Conservation (phyloP, 1,284 basidiomycete species). For the Tausonia pullulans region DNA sequence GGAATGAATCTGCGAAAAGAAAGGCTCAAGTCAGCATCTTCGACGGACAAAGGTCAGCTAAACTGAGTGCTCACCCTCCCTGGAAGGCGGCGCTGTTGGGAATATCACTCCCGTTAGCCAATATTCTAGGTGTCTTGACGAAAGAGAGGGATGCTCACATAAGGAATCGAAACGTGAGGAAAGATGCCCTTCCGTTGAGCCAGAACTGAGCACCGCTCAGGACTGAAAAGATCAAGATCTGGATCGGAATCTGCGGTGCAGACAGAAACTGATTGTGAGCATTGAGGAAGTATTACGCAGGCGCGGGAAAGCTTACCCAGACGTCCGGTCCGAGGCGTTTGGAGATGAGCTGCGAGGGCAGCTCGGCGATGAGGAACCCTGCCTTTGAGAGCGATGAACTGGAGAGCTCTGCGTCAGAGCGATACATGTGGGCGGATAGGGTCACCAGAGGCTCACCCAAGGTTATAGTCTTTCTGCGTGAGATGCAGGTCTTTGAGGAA, state of each 20-base stretch:
- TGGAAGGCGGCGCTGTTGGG: no score
- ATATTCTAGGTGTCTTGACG: not conserved
- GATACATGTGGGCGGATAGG: not conserved
- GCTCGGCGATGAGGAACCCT: conserved; percentile 43
- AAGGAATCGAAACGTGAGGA: conserved; percentile 29
- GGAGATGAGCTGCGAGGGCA: conserved; percentile 25
- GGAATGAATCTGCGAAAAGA: conserved; percentile 16
- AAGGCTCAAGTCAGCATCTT: no score
- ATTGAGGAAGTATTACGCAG: not conserved
- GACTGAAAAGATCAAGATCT: conserved; percentile 32
- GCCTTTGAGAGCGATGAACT: conserved; percentile 41
- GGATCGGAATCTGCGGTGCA: conserved; percentile 5
- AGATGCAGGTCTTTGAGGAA: conserved; percentile 49
- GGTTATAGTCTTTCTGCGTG: conserved; percentile 21
- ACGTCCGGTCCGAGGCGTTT: not conserved
- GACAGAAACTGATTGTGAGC: not conserved
- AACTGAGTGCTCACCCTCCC: no score
- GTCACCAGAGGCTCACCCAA: conserved; percentile 3
- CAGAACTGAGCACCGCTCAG: conserved; percentile 27
- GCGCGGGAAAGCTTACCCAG: not conserved
- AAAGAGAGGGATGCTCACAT: conserved; percentile 17
- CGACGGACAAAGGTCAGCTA: no score
- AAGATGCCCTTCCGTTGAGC: conserved; percentile 23
- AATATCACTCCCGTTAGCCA: not conserved
- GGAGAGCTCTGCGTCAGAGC: conserved; percentile 49